phyloP scores from a whole-genome alignment of 768 basidiomycete species.

The Tricholoma matsutake region DNA sequence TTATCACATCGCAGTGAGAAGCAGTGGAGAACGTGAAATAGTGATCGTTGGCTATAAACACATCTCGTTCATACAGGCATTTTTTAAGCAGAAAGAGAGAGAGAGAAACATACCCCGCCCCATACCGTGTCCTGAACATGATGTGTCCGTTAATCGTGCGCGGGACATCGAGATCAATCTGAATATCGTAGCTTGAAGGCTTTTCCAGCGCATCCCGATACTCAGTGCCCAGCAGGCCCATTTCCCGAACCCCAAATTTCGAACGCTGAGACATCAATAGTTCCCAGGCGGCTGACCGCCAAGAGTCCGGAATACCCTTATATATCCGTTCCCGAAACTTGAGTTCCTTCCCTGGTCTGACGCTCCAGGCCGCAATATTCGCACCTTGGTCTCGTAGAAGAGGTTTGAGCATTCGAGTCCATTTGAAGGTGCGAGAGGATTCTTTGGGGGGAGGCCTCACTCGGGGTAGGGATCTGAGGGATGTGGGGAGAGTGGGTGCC shows the following conservation, averaged over 20 bases:
- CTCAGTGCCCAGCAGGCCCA: constrained; percentile 41
- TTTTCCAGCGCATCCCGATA: constrained; percentile 69
- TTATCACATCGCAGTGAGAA: constrained; percentile 81
- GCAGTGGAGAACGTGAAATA: constrained; percentile 92
- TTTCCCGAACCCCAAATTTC: constrained; percentile 41
- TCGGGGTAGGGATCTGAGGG: constrained; percentile 47
- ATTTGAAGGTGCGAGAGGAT: constrained; percentile 76
- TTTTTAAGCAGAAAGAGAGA: constrained; percentile 1
- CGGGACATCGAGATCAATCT: constrained; percentile 97
- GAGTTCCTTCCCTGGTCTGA: constrained; percentile 59
- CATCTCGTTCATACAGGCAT: neutral
- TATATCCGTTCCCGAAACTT: constrained; percentile 78
- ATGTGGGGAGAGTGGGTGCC: constrained; percentile 43
- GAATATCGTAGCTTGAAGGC: constrained; percentile 88
- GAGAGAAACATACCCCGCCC: constrained; percentile 71
- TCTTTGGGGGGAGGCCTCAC: constrained; percentile 59
- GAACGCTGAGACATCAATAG: constrained; percentile 62
- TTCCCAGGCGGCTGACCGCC: constrained; percentile 93
- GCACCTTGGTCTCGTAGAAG: constrained; percentile 68
- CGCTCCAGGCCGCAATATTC: constrained; percentile 71
- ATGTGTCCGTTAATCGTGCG: constrained; percentile 94
- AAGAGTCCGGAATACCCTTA: constrained; percentile 96
- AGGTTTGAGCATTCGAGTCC: constrained; percentile 87
- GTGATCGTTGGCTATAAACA: constrained; percentile 73
- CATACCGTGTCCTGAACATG: constrained; percentile 93